Conservation (phyloP, 768 basidiomycete species). For the Russula olivacea region DNA sequence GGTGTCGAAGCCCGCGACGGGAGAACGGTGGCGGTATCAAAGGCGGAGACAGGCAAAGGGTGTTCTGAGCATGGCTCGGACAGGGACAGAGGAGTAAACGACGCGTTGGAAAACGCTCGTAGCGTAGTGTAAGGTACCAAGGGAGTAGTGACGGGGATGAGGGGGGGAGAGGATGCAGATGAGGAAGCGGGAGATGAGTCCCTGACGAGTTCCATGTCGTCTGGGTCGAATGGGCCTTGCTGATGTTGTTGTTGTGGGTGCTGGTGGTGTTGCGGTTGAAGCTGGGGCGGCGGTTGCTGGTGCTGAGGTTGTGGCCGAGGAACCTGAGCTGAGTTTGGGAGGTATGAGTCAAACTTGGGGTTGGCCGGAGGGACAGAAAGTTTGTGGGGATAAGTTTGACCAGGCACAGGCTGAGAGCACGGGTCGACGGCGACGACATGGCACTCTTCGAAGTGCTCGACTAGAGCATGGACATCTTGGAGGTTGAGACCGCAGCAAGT, state of each 20-base stretch:
- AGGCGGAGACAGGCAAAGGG: conserved; percentile 40
- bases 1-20: conserved; percentile 39
- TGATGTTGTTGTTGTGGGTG: conserved; percentile 31
- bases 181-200: conserved; percentile 40
- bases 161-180: conserved; percentile 38
- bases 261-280: conserved; percentile 26
- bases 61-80: conserved; percentile 30
- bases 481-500: conserved; percentile 82
- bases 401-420: conserved; percentile 28
- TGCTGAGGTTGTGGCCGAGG: conserved; percentile 2
- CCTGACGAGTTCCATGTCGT: conserved; percentile 76
- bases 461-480: conserved; percentile 70
- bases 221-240: conserved; percentile 55
- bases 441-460: conserved; percentile 89
- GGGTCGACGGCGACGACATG: conserved; percentile 71
- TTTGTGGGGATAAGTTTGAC: conserved; percentile 19
- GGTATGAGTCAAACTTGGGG: conserved; percentile 16
- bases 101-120: conserved; percentile 23
- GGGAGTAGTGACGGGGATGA: conserved; percentile 42
- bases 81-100: conserved; percentile 31
- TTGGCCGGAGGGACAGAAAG: conserved; percentile 12
- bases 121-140: conserved; percentile 31
- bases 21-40: conserved; percentile 50
- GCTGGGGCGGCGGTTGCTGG: conserved; percentile 29
- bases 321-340: conserved; percentile 3